Evolutionary conservation across 805 yeast species (phyloP), one percentile per base, ranked within the genome.

Genomic region (Candida ortonii): DNA sequence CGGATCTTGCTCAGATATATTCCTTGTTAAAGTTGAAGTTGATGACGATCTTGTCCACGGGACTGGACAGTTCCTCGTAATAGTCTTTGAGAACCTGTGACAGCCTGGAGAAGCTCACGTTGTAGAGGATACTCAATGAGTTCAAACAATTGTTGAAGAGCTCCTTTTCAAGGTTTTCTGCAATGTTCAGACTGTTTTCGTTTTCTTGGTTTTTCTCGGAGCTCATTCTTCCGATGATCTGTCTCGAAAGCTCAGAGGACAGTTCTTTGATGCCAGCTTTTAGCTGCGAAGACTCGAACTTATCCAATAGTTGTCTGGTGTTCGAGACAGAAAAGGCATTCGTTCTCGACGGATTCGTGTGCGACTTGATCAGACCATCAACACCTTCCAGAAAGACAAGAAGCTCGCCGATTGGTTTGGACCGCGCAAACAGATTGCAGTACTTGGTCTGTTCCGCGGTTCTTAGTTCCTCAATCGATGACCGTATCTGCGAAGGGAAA

Each of bases 71-170:
- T 3, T 47, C 57, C 36, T 67, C 68, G 45, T 80, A 83, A 40
- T 70, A 69, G 38, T 68, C 73, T 30, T 70, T 76, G 21, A 82
- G 68, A 13, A 84, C 66, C 1, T 66, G 62, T 43, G 68, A 70
- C 38, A 88, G 60, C 29, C 76, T 69, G 42, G 70, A 59, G 46
- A 80, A 76, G 16, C 76, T 64, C 14, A 74, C 71, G 14, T 39
- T 51, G 46, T 78, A 80, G 43, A 77, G 76, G 14, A 76, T 78
- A 46, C 81, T 86, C 38, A 84, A 61, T 13, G 83, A 78, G 11
- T 70, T 65, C 93, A 95, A 81, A 36, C 86, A 68, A 49, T 71
- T 74, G 23, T 73, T 77, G 24, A 78, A 60, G 25, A 85, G 53
- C 28, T 70, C 76, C 30, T 65, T 69, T 49, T 78, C 83, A 41